phyloP scores from a whole-genome alignment of 2,329 filamentous ascomycete genomes.

The Colletotrichum sansevieriae region DNA sequence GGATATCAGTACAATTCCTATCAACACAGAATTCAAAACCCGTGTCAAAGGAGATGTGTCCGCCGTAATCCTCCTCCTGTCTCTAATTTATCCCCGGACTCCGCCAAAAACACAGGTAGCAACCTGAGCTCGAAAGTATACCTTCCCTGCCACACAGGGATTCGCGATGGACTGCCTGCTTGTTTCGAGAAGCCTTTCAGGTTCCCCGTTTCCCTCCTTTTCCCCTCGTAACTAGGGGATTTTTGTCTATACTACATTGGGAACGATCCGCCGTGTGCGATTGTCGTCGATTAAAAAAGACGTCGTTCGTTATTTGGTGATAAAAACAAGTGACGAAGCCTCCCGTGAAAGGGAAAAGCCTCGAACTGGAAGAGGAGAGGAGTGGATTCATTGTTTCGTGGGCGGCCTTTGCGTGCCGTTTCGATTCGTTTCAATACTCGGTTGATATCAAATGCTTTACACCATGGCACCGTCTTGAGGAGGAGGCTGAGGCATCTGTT shows the following conservation, averaged over 20 bases:
- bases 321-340: slow-evolving; percentile 26
- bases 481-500: slow-evolving; percentile 49
- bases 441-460: slow-evolving; percentile 42
- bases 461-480: slow-evolving; percentile 49
- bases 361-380: slow-evolving; percentile 38
- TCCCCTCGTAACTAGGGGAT: neutral
- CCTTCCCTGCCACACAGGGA: neutral
- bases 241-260: slow-evolving; percentile 40
- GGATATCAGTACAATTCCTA: slow-evolving; percentile 40
- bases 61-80: slow-evolving; percentile 10
- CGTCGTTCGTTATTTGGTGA: slow-evolving; percentile 16
- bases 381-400: slow-evolving; percentile 18
- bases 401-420: slow-evolving; percentile 7
- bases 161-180: neutral
- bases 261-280: slow-evolving; percentile 31
- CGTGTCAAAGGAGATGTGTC: slow-evolving; percentile 21
- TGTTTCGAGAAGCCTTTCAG: no score
- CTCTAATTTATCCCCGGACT: slow-evolving; percentile 15
- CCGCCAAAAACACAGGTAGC: neutral
- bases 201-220: no score
- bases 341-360: neutral
- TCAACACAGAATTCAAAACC: slow-evolving; percentile 29
- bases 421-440: slow-evolving; percentile 8
- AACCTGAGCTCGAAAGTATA: neutral
- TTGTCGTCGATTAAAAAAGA: slow-evolving; percentile 25